phyloP scores from a whole-genome alignment of 129 eudicot species.

The Daucus carota region DNA sequence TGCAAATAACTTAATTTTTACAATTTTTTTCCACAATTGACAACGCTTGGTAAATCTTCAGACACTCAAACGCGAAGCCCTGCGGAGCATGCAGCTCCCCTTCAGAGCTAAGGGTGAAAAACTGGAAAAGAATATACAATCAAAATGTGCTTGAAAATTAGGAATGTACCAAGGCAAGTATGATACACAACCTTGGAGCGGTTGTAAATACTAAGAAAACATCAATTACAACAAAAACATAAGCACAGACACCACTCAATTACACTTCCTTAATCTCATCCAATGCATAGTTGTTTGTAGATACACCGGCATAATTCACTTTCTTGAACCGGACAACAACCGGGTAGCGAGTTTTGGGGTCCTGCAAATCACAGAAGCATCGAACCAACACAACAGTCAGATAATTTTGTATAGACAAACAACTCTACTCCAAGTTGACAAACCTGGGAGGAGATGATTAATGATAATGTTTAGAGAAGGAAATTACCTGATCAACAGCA shows the following conservation, averaged over 20 bases:
- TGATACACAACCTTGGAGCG: slow-evolving; percentile 2
- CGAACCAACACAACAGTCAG: not conserved
- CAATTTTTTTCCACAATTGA: no score
- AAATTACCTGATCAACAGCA: slow-evolving; percentile 82
- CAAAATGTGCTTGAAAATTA: not conserved
- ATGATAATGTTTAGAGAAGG: no score
- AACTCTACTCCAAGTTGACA: not conserved
- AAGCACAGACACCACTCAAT: slow-evolving; percentile 13
- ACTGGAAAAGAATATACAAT: not conserved
- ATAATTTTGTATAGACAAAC: not conserved
- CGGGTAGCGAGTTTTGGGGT: slow-evolving; percentile 84
- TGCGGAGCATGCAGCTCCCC: slow-evolving; percentile 3
- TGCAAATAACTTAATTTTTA: no score
- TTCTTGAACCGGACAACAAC: slow-evolving; percentile 96
- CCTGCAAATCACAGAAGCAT: slow-evolving; percentile 35
- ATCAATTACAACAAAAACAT: slow-evolving; percentile 1
- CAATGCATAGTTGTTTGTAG: slow-evolving; percentile 99
- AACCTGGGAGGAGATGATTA: not conserved
- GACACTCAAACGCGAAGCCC: not conserved
- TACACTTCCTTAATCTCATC: slow-evolving; percentile 72
- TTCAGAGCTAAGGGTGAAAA: not conserved
- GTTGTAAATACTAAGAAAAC: not conserved
- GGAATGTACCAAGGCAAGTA: not conserved
- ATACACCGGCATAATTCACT: slow-evolving; percentile 93
- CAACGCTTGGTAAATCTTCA: not conserved